Percentiles rank a stretch among this genome's conserved stretches.
Conservation (phyloP, 2,329 filamentous ascomycete species). For the Trichoderma harzianum region DNA sequence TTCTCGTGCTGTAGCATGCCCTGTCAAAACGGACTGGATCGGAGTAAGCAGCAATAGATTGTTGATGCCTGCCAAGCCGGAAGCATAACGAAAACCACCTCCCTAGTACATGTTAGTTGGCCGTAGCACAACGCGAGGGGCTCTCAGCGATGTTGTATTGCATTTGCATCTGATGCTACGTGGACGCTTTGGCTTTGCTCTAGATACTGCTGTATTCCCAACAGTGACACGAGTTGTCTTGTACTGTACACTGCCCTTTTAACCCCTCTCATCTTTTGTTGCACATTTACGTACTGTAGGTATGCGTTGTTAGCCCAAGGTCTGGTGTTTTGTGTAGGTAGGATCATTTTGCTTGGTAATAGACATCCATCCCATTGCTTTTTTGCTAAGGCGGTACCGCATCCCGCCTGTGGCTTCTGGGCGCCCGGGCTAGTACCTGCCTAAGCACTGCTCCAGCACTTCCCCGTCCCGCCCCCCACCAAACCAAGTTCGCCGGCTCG, state of each 20-base stretch:
- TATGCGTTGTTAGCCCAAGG: neutral
- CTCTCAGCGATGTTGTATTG: neutral
- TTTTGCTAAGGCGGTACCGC: neutral
- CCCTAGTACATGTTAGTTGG: neutral
- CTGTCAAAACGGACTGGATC: neutral
- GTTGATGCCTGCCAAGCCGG: neutral
- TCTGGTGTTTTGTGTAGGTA: neutral
- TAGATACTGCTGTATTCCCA: neutral
- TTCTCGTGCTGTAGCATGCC: neutral
- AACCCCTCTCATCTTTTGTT: neutral
- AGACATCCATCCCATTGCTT: neutral
- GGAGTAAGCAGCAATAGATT: neutral
- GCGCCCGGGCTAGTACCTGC: neutral
- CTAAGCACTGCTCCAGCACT: neutral
- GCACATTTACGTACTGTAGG: neutral
- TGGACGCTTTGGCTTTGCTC: neutral
- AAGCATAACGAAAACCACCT: neutral
- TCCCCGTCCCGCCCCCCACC: neutral
- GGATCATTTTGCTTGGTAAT: neutral
- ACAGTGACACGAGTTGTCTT: neutral
- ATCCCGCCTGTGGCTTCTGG: neutral
- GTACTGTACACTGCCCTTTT: neutral
- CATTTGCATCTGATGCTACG: slow-evolving; percentile 3
- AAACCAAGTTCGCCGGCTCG: neutral
- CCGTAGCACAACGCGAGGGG: neutral